These are phyloP conservation scores for Aspergillus intermedius DNA, from an alignment of 2,329 filamentous ascomycete genomes.

Conservation along the genomic window DNA sequence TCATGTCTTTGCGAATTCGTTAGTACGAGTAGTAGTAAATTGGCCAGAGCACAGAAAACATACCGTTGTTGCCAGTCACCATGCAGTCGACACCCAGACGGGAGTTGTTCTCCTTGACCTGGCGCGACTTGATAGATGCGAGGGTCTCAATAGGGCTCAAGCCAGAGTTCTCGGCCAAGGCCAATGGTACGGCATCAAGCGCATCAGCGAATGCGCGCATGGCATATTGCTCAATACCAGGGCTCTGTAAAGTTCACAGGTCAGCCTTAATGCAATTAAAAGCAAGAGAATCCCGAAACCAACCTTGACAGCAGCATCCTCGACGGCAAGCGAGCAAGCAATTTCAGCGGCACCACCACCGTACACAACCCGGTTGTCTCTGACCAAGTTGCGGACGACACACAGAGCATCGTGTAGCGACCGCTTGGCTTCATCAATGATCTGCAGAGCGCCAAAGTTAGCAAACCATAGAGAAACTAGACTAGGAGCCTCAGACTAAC, in stretches of 20 bases:
- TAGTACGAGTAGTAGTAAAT: neutral
- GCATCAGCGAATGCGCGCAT: slow-evolving; percentile 98
- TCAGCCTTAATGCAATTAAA: slow-evolving; percentile 6
- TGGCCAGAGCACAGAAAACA: slow-evolving; percentile 17
- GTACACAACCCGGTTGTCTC: slow-evolving; percentile 95
- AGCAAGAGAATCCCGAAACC: slow-evolving; percentile 8
- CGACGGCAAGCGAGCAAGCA: slow-evolving; percentile 90
- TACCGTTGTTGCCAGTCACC: slow-evolving; percentile 81
- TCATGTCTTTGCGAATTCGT: slow-evolving; percentile 63
- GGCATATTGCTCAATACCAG: slow-evolving; percentile 96
- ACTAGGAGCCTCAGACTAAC: slow-evolving; percentile 44
- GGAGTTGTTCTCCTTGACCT: slow-evolving; percentile 77
- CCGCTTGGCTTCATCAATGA: slow-evolving; percentile 97
- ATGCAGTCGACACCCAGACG: slow-evolving; percentile 95
- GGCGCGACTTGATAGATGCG: slow-evolving; percentile 90
- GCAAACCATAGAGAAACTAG: neutral
- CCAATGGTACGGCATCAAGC: slow-evolving; percentile 88
- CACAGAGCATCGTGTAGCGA: slow-evolving; percentile 96
- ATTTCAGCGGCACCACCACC: slow-evolving; percentile 96
- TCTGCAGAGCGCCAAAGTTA: slow-evolving; percentile 48
- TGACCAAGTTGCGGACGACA: slow-evolving; percentile 92
- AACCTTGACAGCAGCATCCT: slow-evolving; percentile 82
- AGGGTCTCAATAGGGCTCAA: slow-evolving; percentile 93
- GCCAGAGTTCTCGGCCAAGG: slow-evolving; percentile 93
- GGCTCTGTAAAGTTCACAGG: slow-evolving; percentile 50